phyloP scores from a whole-genome alignment of 2,329 filamentous ascomycete species.

The Corinectria fuckeliana region DNA sequence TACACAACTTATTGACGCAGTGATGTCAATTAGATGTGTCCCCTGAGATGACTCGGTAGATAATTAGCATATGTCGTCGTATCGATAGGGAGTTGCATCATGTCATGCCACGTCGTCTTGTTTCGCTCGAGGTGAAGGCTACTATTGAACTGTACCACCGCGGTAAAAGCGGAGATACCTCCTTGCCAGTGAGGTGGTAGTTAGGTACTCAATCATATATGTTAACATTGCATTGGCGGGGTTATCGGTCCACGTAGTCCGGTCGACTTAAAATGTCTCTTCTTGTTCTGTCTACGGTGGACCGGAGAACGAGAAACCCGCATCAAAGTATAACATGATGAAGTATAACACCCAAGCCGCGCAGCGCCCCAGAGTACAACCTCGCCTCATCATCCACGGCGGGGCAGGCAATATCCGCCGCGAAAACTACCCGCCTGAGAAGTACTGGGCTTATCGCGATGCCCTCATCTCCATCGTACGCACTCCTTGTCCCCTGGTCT shows the following conservation, averaged over 20 bases:
- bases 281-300: neutral
- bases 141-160: too few species aligned
- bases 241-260: too few species aligned
- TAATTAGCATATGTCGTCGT: too few species aligned
- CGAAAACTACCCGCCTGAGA: slow-evolving; percentile 61
- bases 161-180: too few species aligned
- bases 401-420: slow-evolving; percentile 74
- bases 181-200: too few species aligned
- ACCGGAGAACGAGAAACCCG: neutral
- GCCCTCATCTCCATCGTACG: slow-evolving; percentile 68
- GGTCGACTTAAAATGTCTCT: neutral
- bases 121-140: too few species aligned
- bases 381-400: slow-evolving; percentile 73
- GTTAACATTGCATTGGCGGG: too few species aligned
- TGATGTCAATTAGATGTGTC: neutral
- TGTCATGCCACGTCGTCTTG: too few species aligned
- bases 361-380: slow-evolving; percentile 45
- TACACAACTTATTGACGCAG: neutral
- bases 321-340: slow-evolving; percentile 40
- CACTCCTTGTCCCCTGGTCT: neutral
- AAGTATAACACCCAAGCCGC: slow-evolving; percentile 45
- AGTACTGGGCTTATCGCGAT: slow-evolving; percentile 63
- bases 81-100: too few species aligned
- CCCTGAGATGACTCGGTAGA: neutral
- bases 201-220: too few species aligned